Evolutionary conservation across 768 basidiomycete genomes (phyloP).

Genomic region (Galerina marginata): DNA sequence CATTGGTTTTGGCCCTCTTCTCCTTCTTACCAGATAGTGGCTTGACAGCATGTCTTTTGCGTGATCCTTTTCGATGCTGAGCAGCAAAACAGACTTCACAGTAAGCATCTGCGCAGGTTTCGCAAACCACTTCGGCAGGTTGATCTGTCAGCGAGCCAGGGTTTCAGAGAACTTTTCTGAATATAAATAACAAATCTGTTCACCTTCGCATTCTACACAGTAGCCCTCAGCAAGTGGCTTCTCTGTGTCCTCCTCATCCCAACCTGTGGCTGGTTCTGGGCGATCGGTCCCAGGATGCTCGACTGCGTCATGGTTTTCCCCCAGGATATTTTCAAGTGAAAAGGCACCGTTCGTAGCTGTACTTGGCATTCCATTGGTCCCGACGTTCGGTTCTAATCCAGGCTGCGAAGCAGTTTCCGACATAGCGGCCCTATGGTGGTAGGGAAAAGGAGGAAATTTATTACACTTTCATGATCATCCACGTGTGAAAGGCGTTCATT

Average conservation of each 20-base stretch:
- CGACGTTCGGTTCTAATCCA: constrained; percentile 15
- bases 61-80: constrained; percentile 82
- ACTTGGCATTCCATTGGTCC: constrained; percentile 11
- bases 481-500: constrained; percentile 30
- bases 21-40: constrained; percentile 41
- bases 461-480: constrained; percentile 6
- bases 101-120: constrained; percentile 72
- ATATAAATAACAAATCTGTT: background rate
- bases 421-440: constrained; percentile 17
- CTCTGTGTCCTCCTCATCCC: constrained; percentile 68
- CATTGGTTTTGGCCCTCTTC: constrained; percentile 36
- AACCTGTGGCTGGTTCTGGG: constrained; percentile 49
- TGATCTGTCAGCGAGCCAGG: constrained; percentile 59
- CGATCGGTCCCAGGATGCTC: constrained; percentile 52
- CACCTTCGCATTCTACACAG: constrained; percentile 90
- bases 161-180: background rate
- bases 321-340: constrained; percentile 74
- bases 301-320: constrained; percentile 63
- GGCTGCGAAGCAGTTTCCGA: constrained; percentile 21
- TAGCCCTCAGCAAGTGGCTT: constrained; percentile 62
- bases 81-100: constrained; percentile 89
- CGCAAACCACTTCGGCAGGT: constrained; percentile 76
- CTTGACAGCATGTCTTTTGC: constrained; percentile 66
- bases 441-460: constrained; percentile 14
- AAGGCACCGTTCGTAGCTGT: constrained; percentile 38